A percentile compares a stretch with the other conserved stretches of the same genome.
These are phyloP conservation scores for Beta lomatogona DNA, from an alignment of 179 eudicot species.

Conservation along the genomic window DNA sequence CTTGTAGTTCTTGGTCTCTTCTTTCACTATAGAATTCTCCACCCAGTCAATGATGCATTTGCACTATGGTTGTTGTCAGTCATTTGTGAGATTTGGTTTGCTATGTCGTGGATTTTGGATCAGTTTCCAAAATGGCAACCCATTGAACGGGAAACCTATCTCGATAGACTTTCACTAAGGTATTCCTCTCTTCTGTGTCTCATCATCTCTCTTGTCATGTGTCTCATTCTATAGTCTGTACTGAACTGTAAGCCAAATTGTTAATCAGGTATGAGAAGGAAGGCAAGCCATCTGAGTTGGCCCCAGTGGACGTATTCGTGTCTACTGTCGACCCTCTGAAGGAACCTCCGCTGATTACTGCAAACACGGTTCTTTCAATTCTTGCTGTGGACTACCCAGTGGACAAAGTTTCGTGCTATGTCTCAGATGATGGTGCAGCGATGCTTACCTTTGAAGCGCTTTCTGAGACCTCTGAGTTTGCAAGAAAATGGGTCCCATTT, in stretches of 20 bases:
- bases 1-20: constrained; percentile 75
- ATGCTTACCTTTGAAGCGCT: constrained; percentile 94
- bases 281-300: constrained; percentile 75
- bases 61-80: constrained; percentile 91
- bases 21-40: constrained; percentile 80
- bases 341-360: constrained; percentile 93
- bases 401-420: constrained; percentile 90
- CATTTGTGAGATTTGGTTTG: constrained; percentile 97
- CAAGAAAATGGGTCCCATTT: constrained; percentile 96
- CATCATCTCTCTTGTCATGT: background rate
- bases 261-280: constrained; percentile 80
- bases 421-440: constrained; percentile 97
- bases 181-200: constrained; percentile 23
- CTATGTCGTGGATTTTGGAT: constrained; percentile 89
- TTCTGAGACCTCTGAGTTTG: constrained; percentile 87
- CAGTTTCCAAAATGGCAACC: constrained; percentile 98
- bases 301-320: constrained; percentile 82
- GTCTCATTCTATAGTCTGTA: background rate
- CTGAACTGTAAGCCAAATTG: background rate
- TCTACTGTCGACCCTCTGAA: constrained; percentile 93
- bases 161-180: constrained; percentile 86
- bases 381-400: constrained; percentile 94
- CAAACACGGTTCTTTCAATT: constrained; percentile 88
- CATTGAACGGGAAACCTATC: constrained; percentile 77
- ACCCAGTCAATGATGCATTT: constrained; percentile 86